These are phyloP conservation scores for Cladosporium sphaerospermum DNA, from an alignment of 2,329 filamentous ascomycete genomes.

Conservation along the genomic window DNA sequence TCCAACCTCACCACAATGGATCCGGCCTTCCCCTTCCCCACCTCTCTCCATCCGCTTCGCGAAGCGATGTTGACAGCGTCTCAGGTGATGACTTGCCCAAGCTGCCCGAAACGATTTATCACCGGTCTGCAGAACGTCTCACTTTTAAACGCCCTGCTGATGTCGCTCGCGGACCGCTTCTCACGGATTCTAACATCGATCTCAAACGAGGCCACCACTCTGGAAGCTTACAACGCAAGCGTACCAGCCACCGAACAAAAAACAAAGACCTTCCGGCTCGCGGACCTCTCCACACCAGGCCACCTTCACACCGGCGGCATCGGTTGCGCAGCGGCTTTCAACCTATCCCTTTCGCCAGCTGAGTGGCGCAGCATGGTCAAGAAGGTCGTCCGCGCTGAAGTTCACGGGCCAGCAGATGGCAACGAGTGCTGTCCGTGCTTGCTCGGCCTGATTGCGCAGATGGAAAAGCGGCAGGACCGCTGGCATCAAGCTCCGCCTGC, in stretches of 20 bases:
- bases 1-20: slow-evolving; percentile 35
- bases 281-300: slow-evolving; percentile 33
- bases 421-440: slow-evolving; percentile 29
- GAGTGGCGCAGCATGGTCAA: slow-evolving; percentile 42
- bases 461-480: slow-evolving; percentile 36
- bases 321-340: slow-evolving; percentile 41
- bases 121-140: slow-evolving; percentile 42
- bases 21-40: slow-evolving; percentile 36
- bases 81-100: slow-evolving; percentile 35
- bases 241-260: not conserved
- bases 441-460: slow-evolving; percentile 31
- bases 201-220: slow-evolving; percentile 33
- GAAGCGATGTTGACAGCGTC: slow-evolving; percentile 37
- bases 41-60: slow-evolving; percentile 36
- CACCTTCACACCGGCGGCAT: slow-evolving; percentile 39
- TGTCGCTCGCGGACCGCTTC: slow-evolving; percentile 38
- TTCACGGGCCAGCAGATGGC: slow-evolving; percentile 31
- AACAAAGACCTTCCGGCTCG: slow-evolving; percentile 37
- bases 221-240: not conserved
- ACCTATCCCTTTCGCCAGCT: slow-evolving; percentile 36
- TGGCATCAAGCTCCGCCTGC: slow-evolving; percentile 32
- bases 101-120: slow-evolving; percentile 38
- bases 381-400: slow-evolving; percentile 40
- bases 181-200: slow-evolving; percentile 36
- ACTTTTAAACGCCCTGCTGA: slow-evolving; percentile 36